Conservation (phyloP, 116 monocot species). For the Trichopus zeylanicus region DNA sequence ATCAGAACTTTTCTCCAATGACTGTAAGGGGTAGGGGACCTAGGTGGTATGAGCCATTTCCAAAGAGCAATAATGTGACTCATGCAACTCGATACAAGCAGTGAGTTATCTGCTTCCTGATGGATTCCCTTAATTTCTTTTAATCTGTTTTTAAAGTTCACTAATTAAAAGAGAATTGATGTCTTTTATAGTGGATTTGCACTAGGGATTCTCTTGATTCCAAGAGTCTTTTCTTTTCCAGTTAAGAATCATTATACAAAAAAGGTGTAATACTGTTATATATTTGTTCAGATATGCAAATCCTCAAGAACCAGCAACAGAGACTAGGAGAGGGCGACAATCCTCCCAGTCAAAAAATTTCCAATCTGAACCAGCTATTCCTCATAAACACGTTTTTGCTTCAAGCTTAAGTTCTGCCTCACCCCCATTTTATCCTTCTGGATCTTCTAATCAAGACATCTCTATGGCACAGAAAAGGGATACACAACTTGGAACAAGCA, state of each 20-base stretch:
- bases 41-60: slow-evolving; percentile 69
- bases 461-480: slow-evolving; percentile 36
- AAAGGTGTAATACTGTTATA: neutral
- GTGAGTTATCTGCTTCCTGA: slow-evolving; percentile 33
- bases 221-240: neutral
- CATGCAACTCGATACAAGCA: slow-evolving; percentile 36
- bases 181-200: no score
- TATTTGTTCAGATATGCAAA: slow-evolving; percentile 25
- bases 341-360: slow-evolving; percentile 21
- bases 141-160: no score
- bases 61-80: slow-evolving; percentile 33
- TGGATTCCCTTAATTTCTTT: neutral
- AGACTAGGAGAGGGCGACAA: slow-evolving; percentile 20
- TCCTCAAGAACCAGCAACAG: slow-evolving; percentile 21
- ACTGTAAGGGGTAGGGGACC: slow-evolving; percentile 79
- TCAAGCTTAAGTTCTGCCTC: slow-evolving; percentile 93
- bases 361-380: slow-evolving; percentile 24
- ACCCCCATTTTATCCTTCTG: slow-evolving; percentile 93
- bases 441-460: slow-evolving; percentile 60
- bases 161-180: no score
- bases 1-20: slow-evolving; percentile 33
- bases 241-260: neutral
- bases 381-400: slow-evolving; percentile 48
- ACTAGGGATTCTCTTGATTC: no score
- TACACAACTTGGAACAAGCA: slow-evolving; percentile 28